A percentile compares a stretch with the other conserved stretches of the same genome.
Evolutionary conservation across 306 rosid species (phyloP).

Genomic region (Carpinus fangiana): DNA sequence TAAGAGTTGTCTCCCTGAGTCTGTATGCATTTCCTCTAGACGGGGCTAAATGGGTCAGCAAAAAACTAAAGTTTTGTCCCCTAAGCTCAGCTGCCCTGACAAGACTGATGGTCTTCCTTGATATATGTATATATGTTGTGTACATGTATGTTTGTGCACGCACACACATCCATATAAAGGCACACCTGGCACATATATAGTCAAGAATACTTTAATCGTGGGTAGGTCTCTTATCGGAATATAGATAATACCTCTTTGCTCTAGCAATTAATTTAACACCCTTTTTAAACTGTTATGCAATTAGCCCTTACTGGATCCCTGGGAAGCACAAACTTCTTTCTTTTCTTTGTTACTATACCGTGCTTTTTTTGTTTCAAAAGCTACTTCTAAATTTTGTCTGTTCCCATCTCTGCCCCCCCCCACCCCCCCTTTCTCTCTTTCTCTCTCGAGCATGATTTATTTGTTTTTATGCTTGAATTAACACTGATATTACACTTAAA

Average conservation of each 20-base stretch:
- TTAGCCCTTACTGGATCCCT: neutral
- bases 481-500: neutral
- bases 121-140: too few species aligned
- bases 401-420: neutral
- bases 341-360: neutral
- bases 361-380: too few species aligned
- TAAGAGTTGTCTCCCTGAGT: too few species aligned
- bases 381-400: neutral
- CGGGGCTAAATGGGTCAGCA: neutral
- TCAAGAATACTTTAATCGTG: neutral
- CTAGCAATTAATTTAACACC: neutral
- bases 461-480: neutral
- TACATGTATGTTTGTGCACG: too few species aligned
- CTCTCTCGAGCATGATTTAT: neutral
- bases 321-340: neutral
- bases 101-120: neutral
- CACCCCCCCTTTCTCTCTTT: too few species aligned
- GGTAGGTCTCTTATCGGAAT: neutral
- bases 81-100: neutral
- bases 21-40: too few species aligned
- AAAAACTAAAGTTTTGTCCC: neutral
- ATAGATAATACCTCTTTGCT: neutral
- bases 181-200: neutral
- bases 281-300: neutral
- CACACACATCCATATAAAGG: neutral